phyloP scores from a whole-genome alignment of 1,284 basidiomycete genomes.

The Clitocybe nebularis region DNA sequence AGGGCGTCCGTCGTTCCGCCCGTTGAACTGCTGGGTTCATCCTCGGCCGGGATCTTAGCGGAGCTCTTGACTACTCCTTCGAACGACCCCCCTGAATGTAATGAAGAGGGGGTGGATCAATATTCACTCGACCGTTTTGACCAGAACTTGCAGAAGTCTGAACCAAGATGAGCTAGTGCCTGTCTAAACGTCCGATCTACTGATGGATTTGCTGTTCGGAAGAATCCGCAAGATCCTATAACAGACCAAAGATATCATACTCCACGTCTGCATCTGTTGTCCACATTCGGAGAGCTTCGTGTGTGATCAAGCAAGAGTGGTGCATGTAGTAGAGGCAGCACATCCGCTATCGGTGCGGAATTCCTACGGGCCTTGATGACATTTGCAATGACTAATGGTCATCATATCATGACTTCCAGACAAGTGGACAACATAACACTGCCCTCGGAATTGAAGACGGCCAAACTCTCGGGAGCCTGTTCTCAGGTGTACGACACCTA shows the following conservation, averaged over 20 bases:
- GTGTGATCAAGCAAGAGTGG: constrained; percentile 43
- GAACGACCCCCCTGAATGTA: constrained; percentile 15
- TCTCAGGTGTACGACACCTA: constrained; percentile 37
- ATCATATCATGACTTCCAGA: constrained; percentile 22
- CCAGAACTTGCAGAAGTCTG: constrained; percentile 27
- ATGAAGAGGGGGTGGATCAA: constrained; percentile 24
- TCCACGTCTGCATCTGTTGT: constrained; percentile 32
- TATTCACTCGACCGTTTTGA: constrained; percentile 24
- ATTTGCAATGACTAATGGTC: constrained; percentile 1
- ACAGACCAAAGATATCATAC: constrained; percentile 28
- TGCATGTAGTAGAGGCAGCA: constrained; percentile 48
- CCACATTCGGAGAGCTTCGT: constrained; percentile 40
- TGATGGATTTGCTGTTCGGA: constrained; percentile 1
- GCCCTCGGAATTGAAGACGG: constrained; percentile 48
- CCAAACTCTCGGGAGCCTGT: constrained; percentile 44
- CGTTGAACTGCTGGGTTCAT: too few species aligned
- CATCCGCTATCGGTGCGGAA: constrained; percentile 42
- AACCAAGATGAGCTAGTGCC: constrained; percentile 24
- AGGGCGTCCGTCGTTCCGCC: too few species aligned
- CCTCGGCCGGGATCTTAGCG: constrained; percentile 24
- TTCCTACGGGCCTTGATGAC: constrained; percentile 1
- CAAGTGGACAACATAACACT: constrained; percentile 33
- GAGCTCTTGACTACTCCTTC: constrained; percentile 20
- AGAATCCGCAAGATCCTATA: constrained; percentile 42
- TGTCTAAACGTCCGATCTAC: background rate